phyloP scores from a whole-genome alignment of 2,329 filamentous ascomycete genomes.

The Xenosphaeropsis pyriputrescens region DNA sequence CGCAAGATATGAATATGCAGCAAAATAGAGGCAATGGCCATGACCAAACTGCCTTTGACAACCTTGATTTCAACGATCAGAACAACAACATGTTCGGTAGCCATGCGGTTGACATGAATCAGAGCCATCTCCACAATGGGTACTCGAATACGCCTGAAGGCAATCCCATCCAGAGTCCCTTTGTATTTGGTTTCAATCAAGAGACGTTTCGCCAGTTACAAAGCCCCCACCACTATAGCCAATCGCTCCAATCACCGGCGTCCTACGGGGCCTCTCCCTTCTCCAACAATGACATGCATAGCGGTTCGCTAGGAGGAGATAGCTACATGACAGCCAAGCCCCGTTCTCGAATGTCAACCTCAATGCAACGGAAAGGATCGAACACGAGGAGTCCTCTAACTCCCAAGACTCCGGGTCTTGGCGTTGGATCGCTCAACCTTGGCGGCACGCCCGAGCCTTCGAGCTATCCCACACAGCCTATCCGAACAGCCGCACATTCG shows the following conservation, averaged over 20 bases:
- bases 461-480: slow-evolving; percentile 64
- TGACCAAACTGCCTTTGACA: slow-evolving; percentile 39
- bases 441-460: slow-evolving; percentile 50
- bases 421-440: slow-evolving; percentile 54
- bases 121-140: slow-evolving; percentile 50
- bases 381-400: slow-evolving; percentile 70
- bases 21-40: slow-evolving; percentile 32
- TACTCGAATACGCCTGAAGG: slow-evolving; percentile 89
- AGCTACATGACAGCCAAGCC: slow-evolving; percentile 44
- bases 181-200: slow-evolving; percentile 64
- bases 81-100: slow-evolving; percentile 32
- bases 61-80: slow-evolving; percentile 35
- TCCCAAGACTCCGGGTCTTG: slow-evolving; percentile 68
- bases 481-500: slow-evolving; percentile 48
- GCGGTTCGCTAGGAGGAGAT: slow-evolving; percentile 22
- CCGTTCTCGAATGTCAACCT: slow-evolving; percentile 42
- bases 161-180: slow-evolving; percentile 83
- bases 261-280: slow-evolving; percentile 36
- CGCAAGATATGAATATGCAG: slow-evolving; percentile 11
- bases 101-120: slow-evolving; percentile 43
- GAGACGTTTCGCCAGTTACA: slow-evolving; percentile 60
- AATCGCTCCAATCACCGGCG: slow-evolving; percentile 35
- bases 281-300: slow-evolving; percentile 31
- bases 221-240: slow-evolving; percentile 37
- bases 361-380: slow-evolving; percentile 57